A percentile compares a stretch with the other conserved stretches of the same genome.
Evolutionary conservation across 768 basidiomycete species (phyloP).

Genomic region (Termitomyces sp.): DNA sequence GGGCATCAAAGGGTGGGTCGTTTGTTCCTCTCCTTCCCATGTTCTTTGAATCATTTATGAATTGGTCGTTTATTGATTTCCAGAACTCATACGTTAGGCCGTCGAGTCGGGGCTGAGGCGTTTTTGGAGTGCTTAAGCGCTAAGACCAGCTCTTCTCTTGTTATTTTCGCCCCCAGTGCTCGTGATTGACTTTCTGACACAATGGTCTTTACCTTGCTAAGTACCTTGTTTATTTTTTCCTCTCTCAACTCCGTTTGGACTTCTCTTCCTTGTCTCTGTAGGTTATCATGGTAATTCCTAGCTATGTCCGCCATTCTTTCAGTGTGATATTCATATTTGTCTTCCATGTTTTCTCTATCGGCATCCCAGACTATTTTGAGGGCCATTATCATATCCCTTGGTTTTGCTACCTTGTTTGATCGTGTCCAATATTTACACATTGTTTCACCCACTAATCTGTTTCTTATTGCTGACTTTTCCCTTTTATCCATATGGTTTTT

Average conservation of each 20-base stretch:
- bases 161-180: too few relatives aligned
- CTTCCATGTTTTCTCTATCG: not conserved
- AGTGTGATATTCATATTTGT: not conserved
- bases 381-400: not conserved
- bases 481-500: not conserved
- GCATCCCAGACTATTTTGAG: not conserved
- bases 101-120: not conserved
- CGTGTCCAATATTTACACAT: not conserved
- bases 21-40: not conserved
- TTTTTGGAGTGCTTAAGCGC: not conserved
- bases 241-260: not conserved
- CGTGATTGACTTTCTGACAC: too few relatives aligned
- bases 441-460: not conserved
- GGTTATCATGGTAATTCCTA: not conserved
- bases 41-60: not conserved
- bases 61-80: too few relatives aligned
- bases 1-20: not conserved
- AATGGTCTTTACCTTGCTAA: too few relatives aligned
- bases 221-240: not conserved
- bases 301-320: not conserved
- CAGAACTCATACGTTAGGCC: too few relatives aligned
- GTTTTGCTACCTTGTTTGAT: not conserved
- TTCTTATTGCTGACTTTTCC: not conserved
- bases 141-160: too few relatives aligned
- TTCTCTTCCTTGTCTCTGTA: not conserved